Percentiles rank a stretch among this genome's conserved stretches.
Evolutionary conservation across 306 rosid species (phyloP).

Genomic region (Abrus pulchellus): DNA sequence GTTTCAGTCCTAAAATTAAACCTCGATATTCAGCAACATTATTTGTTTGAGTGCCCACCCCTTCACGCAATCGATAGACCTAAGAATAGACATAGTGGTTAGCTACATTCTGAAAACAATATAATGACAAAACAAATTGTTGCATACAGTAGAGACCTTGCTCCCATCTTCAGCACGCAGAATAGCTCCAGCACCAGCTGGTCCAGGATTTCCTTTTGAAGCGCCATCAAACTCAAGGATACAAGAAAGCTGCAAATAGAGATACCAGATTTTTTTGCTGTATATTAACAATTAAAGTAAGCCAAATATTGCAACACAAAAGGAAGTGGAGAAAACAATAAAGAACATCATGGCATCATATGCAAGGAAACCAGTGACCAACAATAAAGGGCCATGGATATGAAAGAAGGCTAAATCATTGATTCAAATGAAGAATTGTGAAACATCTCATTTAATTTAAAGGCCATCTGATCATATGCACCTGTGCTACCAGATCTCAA

Average conservation of each 20-base stretch:
- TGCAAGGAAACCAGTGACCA: slow-evolving; percentile 3
- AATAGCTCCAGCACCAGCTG: slow-evolving; percentile 92
- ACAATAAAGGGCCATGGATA: not conserved
- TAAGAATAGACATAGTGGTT: slow-evolving; percentile 45
- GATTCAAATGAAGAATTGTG: slow-evolving; percentile 6
- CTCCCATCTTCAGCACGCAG: slow-evolving; percentile 80
- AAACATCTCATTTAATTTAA: slow-evolving; percentile 2
- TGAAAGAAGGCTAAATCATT: not conserved
- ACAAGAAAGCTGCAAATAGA: slow-evolving; percentile 69
- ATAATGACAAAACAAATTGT: not conserved
- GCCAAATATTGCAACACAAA: not conserved
- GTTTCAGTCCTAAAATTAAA: slow-evolving; percentile 74
- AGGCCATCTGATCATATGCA: not conserved
- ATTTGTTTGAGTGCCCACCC: slow-evolving; percentile 77
- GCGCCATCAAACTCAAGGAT: slow-evolving; percentile 86
- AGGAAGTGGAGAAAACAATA: slow-evolving; percentile 21
- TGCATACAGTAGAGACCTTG: slow-evolving; percentile 55
- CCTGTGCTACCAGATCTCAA: not conserved
- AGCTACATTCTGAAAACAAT: slow-evolving; percentile 31
- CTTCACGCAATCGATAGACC: slow-evolving; percentile 80
- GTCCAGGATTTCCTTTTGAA: slow-evolving; percentile 96
- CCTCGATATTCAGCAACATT: slow-evolving; percentile 88
- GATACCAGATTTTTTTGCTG: not conserved
- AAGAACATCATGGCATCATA: slow-evolving; percentile 15
- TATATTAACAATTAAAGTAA: not conserved